These are phyloP conservation scores for Arachis hypogaea DNA, from an alignment of 306 rosid species.

Conservation along the genomic window DNA sequence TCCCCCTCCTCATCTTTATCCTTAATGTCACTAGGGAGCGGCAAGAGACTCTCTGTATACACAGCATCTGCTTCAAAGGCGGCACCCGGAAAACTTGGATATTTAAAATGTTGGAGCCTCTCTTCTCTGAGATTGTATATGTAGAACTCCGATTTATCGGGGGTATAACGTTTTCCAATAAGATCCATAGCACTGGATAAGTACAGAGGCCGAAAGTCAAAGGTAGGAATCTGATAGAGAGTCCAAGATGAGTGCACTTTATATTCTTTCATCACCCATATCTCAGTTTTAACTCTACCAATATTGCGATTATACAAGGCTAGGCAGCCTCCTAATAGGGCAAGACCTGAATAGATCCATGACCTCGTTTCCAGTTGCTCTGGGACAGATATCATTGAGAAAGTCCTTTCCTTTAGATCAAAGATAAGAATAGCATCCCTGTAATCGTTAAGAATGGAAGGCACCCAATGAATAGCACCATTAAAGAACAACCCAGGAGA, in stretches of 20 bases:
- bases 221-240: neutral
- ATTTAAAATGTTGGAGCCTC: too few species aligned
- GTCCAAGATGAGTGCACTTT: neutral
- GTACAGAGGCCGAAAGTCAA: too few species aligned
- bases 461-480: neutral
- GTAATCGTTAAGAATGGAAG: neutral
- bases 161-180: too few species aligned
- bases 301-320: neutral
- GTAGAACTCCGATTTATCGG: too few species aligned
- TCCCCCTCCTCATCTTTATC: too few species aligned
- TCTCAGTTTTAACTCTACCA: neutral
- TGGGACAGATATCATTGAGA: neutral
- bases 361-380: rapidly evolving
- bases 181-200: too few species aligned
- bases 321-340: neutral
- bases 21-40: too few species aligned
- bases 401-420: neutral
- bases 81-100: too few species aligned
- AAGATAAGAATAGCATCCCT: neutral
- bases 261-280: neutral
- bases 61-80: too few species aligned
- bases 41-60: too few species aligned
- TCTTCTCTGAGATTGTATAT: too few species aligned
- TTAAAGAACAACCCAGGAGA: neutral
- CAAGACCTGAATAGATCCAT: too few species aligned